Base-by-base conservation (phyloP, 106 monocot species). In the Dioscorea zingiberensis region DNA sequence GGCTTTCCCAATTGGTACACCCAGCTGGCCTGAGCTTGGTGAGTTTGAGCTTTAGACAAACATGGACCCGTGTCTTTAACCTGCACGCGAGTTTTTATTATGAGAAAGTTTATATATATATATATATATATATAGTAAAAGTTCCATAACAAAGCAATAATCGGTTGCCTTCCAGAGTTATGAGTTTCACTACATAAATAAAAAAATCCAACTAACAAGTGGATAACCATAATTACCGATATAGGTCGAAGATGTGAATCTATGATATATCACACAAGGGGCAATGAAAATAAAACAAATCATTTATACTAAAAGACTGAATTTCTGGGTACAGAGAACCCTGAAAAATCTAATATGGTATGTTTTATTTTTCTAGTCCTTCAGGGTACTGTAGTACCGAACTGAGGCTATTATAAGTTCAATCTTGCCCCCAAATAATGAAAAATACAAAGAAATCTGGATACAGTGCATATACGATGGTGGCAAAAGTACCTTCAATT, bases 1-100 rank as follows among this genome's bases (percentile, higher is more conserved):
- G 72, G 63, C 38, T 26, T 63, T 45, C 74, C 80, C 27, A 73
- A 7, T 19, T 76, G 53, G 57, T 60, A 74, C 16, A 58, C 76
- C 74, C 71, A 69, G 24, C 57, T 82, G 27, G 69, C 67, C 12
- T 58, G 68, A 13, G 65, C 69, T n/a, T 48, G 49, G 21, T 32
- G 25, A 46, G 22, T 17, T 9, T 27, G 58, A 18, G 18, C 4
- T 30, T 27, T 66, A 2, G 29, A 12, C 13, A 14, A 18, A 15
- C 54, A 46, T 26, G 22, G 16, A 14, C 71, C 48, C 18, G 56
- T 66, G 26, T 25, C 60, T 55, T 48, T 48, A 38, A 64, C 69
- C 90, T 91, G 73, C 24, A n/a, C 24, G 8, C 16, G 25, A 26
- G 14, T 4, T 21, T 21, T 21, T 30, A 13, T 44, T 5, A 17